phyloP scores from a whole-genome alignment of 371 early-diverging fungal species.

The Mucor mucedo region DNA sequence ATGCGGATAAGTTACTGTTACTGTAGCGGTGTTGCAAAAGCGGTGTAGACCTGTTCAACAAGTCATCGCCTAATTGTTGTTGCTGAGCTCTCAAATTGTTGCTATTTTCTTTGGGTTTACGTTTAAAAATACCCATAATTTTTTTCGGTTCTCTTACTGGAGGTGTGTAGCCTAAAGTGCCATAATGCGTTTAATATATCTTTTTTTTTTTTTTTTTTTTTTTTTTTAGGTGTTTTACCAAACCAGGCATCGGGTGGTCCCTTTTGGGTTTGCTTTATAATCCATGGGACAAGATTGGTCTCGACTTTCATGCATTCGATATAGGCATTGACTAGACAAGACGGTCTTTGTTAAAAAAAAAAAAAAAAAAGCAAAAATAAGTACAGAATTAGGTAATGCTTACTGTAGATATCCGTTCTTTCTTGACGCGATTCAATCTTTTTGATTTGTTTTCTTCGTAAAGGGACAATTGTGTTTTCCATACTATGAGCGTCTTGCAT shows the following conservation, averaged over 20 bases:
- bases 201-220: slow-evolving; percentile 3
- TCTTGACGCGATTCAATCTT: slow-evolving; percentile 27
- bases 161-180: slow-evolving; percentile 19
- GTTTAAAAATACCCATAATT: slow-evolving; percentile 31
- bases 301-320: slow-evolving; percentile 25
- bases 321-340: slow-evolving; percentile 23
- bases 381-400: neutral
- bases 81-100: slow-evolving; percentile 19
- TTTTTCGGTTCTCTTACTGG: slow-evolving; percentile 28
- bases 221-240: slow-evolving; percentile 10
- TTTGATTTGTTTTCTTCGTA: slow-evolving; percentile 29
- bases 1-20: slow-evolving; percentile 10
- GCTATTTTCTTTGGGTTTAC: slow-evolving; percentile 14
- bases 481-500: neutral
- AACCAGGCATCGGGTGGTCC: slow-evolving; percentile 37
- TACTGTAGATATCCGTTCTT: slow-evolving; percentile 29
- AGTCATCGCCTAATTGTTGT: slow-evolving; percentile 17
- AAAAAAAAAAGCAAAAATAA: neutral
- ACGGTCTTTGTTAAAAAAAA: neutral
- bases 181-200: neutral
- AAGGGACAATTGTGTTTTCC: slow-evolving; percentile 7
- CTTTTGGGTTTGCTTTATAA: slow-evolving; percentile 33
- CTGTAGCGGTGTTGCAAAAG: slow-evolving; percentile 4
- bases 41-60: slow-evolving; percentile 16
- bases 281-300: slow-evolving; percentile 27